Conservation (phyloP, 2,329 filamentous ascomycete genomes). For the Fusarium pininemorale region DNA sequence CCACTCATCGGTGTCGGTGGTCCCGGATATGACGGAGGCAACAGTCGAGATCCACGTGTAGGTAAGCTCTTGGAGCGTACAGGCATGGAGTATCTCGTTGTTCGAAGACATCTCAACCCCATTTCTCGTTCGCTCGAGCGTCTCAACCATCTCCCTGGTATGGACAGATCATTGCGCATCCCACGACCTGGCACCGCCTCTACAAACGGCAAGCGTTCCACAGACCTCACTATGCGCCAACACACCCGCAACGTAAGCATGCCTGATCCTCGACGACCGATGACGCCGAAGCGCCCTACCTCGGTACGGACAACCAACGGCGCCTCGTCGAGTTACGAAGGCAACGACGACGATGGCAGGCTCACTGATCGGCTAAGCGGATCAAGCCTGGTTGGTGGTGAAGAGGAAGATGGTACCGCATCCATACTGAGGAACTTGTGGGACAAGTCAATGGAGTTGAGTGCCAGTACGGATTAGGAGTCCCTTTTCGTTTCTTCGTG, state of each 20-base stretch:
- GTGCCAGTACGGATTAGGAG: constrained; percentile 54
- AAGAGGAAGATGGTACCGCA: constrained; percentile 61
- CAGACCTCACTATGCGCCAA: constrained; percentile 47
- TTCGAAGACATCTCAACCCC: constrained; percentile 76
- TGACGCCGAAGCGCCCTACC: constrained; percentile 46
- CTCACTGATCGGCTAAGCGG: constrained; percentile 59
- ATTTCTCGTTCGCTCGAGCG: constrained; percentile 68
- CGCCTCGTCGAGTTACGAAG: constrained; percentile 56
- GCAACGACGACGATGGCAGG: constrained; percentile 55
- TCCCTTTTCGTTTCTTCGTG: constrained; percentile 5
- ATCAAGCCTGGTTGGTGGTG: constrained; percentile 58
- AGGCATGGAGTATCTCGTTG: constrained; percentile 77
- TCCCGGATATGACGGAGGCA: constrained; percentile 61
- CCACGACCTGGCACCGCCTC: constrained; percentile 52
- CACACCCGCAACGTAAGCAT: constrained; percentile 54
- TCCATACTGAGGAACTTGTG: constrained; percentile 66
- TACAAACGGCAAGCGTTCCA: constrained; percentile 49
- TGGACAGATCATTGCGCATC: constrained; percentile 61
- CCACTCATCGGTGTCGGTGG: constrained; percentile 63
- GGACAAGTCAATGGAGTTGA: constrained; percentile 68
- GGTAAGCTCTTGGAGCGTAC: constrained; percentile 73
- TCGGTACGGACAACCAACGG: constrained; percentile 51
- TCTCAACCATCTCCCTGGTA: constrained; percentile 57
- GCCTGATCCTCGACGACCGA: constrained; percentile 46
- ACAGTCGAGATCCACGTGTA: constrained; percentile 68